Percentiles rank a stretch among this genome's conserved stretches.
phyloP scores from a whole-genome alignment of 2,329 filamentous ascomycete species.

The Penicillium italicum region DNA sequence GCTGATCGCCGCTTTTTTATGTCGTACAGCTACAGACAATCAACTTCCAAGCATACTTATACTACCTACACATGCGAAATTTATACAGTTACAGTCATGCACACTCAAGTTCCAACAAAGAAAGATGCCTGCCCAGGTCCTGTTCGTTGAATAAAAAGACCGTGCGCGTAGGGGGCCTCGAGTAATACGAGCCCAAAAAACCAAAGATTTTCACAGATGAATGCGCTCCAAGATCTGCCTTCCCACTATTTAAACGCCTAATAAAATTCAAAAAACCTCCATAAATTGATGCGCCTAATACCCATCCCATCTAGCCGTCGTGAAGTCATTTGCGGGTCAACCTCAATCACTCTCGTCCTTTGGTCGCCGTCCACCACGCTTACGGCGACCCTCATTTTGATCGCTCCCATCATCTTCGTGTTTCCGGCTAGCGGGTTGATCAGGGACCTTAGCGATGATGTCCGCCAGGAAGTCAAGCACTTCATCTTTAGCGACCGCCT shows the following conservation, averaged over 20 bases:
- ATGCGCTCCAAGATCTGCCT: conserved; percentile 22
- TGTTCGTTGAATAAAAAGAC: background rate
- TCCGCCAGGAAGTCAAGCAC: conserved; percentile 93
- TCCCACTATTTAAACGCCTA: conserved; percentile 9
- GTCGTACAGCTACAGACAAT: background rate
- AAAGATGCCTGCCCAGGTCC: background rate
- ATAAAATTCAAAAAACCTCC: background rate
- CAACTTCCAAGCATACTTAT: background rate
- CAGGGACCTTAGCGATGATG: conserved; percentile 80
- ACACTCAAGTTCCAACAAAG: background rate
- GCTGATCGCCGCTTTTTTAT: conserved; percentile 17
- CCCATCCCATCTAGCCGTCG: conserved; percentile 22
- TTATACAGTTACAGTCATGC: background rate
- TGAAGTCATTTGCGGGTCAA: conserved; percentile 13
- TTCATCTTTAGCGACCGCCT: conserved; percentile 80
- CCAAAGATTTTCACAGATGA: conserved; percentile 27
- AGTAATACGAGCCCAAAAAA: background rate
- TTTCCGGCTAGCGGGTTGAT: conserved; percentile 50
- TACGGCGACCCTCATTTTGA: conserved; percentile 48
- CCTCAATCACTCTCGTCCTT: conserved; percentile 41
- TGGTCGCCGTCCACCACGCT: conserved; percentile 40
- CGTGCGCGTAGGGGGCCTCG: background rate
- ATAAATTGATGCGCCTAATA: conserved; percentile 20
- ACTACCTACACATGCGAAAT: background rate
- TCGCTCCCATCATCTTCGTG: conserved; percentile 47